phyloP scores from a whole-genome alignment of 1,284 basidiomycete genomes.

The Heliocybe sulcata region DNA sequence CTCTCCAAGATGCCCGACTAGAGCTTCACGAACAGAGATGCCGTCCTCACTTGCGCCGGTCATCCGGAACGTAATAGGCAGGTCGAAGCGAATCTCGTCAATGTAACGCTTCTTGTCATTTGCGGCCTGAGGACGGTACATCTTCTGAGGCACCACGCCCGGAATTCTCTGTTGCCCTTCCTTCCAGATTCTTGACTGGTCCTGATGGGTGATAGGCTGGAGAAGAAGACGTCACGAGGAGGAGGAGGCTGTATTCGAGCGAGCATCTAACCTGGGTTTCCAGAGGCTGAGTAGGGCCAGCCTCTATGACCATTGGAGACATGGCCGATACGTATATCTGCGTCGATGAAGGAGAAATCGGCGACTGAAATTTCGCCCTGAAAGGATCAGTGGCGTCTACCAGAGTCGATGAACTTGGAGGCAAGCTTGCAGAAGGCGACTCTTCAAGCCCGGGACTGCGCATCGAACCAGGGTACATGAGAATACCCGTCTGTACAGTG shows the following conservation, averaged over 20 bases:
- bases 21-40: conserved; percentile 47
- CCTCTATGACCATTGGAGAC: neutral
- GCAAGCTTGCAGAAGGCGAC: neutral
- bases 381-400: neutral
- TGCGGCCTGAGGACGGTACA: conserved; percentile 68
- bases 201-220: conserved; percentile 21
- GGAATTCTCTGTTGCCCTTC: conserved; percentile 19
- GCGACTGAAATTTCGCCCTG: neutral
- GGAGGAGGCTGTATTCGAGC: neutral
- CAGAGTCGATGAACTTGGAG: neutral
- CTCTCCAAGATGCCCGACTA: conserved; percentile 31
- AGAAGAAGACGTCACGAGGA: neutral
- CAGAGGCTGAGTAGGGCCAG: neutral
- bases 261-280: neutral
- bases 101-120: conserved; percentile 70
- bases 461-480: neutral
- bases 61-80: conserved; percentile 54
- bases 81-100: conserved; percentile 52
- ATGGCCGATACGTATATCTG: neutral
- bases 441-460: neutral
- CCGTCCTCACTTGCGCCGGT: conserved; percentile 45
- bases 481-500: neutral
- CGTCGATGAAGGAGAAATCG: neutral
- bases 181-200: conserved; percentile 35
- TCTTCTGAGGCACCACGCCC: conserved; percentile 44